These are phyloP conservation scores for Dactylis glomerata DNA, from an alignment of 176 grass and related monocot genomes.

Conservation along the genomic window DNA sequence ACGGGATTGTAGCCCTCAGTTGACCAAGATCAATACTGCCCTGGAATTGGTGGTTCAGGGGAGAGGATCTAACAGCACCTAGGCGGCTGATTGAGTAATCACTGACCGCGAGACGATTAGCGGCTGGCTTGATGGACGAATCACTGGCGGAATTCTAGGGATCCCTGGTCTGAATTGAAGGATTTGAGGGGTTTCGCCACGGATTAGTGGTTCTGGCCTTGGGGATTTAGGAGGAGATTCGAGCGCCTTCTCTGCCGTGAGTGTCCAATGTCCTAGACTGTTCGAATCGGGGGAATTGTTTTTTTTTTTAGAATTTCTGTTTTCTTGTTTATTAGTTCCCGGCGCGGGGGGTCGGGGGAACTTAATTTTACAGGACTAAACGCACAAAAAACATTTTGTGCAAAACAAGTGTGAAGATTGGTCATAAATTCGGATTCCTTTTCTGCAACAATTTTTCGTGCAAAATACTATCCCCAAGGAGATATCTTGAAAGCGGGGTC, in stretches of 20 bases:
- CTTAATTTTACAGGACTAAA: too few species aligned
- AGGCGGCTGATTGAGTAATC: background rate
- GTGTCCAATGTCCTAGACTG: conserved; percentile 27
- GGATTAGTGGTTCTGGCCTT: conserved; percentile 23
- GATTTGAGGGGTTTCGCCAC: background rate
- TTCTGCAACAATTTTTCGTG: too few species aligned
- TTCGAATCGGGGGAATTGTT: background rate
- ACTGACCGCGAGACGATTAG: background rate
- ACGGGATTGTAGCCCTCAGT: background rate
- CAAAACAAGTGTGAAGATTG: too few species aligned
- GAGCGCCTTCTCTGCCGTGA: conserved; percentile 23
- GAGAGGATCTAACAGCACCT: background rate
- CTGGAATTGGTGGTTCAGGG: conserved; percentile 2
- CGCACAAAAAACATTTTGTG: too few species aligned
- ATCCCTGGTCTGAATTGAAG: conserved; percentile 4
- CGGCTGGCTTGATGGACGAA: conserved; percentile 4
- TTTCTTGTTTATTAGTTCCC: too few species aligned
- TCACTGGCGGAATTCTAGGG: background rate
- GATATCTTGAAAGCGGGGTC: too few species aligned
- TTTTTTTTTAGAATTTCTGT: background rate
- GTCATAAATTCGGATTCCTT: too few species aligned
- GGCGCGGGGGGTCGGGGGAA: too few species aligned
- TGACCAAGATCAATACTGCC: background rate
- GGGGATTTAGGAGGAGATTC: conserved; percentile 40
- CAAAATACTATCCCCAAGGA: too few species aligned